Evolutionary conservation across 1,139 yeast species (phyloP).

Genomic region (Entelexis sorbosivorans): DNA sequence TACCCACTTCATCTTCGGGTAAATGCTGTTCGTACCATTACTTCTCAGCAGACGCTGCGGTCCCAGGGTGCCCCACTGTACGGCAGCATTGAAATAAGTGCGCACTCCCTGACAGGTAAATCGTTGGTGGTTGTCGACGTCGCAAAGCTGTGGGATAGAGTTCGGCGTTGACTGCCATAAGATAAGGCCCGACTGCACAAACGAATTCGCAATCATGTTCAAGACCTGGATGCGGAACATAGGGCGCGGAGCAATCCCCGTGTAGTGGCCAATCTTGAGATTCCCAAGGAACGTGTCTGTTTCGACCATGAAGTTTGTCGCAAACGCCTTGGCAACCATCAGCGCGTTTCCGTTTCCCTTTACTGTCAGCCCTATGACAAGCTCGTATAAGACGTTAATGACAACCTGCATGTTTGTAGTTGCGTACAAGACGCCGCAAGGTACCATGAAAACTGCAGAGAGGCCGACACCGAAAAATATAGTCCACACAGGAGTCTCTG

Average conservation of each 20-base stretch:
- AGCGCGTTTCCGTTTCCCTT: conserved; percentile 55
- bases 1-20: conserved; percentile 40
- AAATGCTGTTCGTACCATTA: conserved; percentile 25
- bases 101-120: conserved; percentile 28
- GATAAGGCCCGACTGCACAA: conserved; percentile 44
- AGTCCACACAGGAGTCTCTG: conserved; percentile 42
- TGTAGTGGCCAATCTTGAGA: conserved; percentile 52
- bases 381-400: conserved; percentile 44
- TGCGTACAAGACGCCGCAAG: conserved; percentile 33
- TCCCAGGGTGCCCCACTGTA: conserved; percentile 44
- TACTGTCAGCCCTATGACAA: conserved; percentile 50
- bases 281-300: conserved; percentile 48
- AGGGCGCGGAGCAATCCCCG: conserved; percentile 50
- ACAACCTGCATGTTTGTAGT: conserved; percentile 45
- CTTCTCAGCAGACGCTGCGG: conserved; percentile 46
- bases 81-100: conserved; percentile 31
- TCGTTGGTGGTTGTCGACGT: conserved; percentile 23
- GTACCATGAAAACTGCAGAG: conserved; percentile 22
- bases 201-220: conserved; percentile 30
- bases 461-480: conserved; percentile 42
- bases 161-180: conserved; percentile 43
- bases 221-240: conserved; percentile 49
- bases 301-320: conserved; percentile 50
- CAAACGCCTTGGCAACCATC: conserved; percentile 43
- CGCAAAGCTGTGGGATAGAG: conserved; percentile 41